A percentile compares a stretch with the other conserved stretches of the same genome.
phyloP scores from a whole-genome alignment of 2,329 filamentous ascomycete genomes.

The Colletotrichum incanum region DNA sequence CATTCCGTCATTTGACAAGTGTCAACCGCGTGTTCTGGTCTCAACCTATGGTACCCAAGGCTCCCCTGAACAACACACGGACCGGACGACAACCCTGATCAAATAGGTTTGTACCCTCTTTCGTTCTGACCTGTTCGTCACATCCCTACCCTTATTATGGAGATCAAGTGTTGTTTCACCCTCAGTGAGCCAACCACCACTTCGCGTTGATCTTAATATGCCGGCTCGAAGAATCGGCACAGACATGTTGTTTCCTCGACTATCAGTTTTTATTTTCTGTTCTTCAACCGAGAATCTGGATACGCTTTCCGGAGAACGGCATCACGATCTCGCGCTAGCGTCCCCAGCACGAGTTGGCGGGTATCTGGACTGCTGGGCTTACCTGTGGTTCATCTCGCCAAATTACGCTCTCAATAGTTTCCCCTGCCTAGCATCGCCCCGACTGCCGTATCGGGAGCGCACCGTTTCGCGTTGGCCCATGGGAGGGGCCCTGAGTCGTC shows the following conservation, averaged over 20 bases:
- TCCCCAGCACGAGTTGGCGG: slow-evolving; percentile 10
- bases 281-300: neutral
- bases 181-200: neutral
- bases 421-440: slow-evolving; percentile 37
- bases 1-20: slow-evolving; percentile 1
- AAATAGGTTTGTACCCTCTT: neutral
- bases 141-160: slow-evolving; percentile 17
- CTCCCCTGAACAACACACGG: slow-evolving; percentile 18
- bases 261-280: neutral
- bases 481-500: slow-evolving; percentile 18
- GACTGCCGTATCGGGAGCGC: slow-evolving; percentile 28
- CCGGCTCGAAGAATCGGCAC: slow-evolving; percentile 3
- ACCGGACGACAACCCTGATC: neutral
- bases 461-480: slow-evolving; percentile 18
- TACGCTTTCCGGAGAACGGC: slow-evolving; percentile 2
- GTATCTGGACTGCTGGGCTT: slow-evolving; percentile 27
- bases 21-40: slow-evolving; percentile 7
- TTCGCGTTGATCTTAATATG: slow-evolving; percentile 12
- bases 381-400: slow-evolving; percentile 41
- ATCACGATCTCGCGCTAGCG: slow-evolving; percentile 8
- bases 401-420: slow-evolving; percentile 33
- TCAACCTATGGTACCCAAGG: neutral
- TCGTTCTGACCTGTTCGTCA: neutral
- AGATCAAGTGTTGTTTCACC: slow-evolving; percentile 3
- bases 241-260: slow-evolving; percentile 6